phyloP scores from a whole-genome alignment of 495 filamentous ascomycete species.

The Neurospora sublineolata region DNA sequence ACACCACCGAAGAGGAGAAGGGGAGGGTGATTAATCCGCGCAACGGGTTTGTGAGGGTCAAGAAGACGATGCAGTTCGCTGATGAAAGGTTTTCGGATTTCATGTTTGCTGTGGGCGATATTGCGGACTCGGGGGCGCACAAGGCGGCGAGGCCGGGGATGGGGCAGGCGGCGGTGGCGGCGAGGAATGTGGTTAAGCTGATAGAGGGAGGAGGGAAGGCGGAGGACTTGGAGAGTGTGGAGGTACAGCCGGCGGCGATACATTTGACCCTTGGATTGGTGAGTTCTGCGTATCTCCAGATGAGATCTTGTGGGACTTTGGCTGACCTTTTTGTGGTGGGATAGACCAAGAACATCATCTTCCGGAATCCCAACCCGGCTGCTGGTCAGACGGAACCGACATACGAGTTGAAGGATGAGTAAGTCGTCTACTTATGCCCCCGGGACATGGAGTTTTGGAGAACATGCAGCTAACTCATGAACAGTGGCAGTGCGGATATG shows the following conservation, averaged over 20 bases:
- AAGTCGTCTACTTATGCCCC: conserved; percentile 18
- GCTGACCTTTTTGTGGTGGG: neutral
- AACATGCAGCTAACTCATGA: conserved; percentile 8
- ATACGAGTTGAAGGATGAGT: conserved; percentile 34
- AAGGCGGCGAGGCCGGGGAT: conserved; percentile 44
- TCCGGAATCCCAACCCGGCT: conserved; percentile 35
- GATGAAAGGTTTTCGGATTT: conserved; percentile 18
- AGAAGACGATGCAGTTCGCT: conserved; percentile 42
- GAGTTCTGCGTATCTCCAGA: conserved; percentile 8
- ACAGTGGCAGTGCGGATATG: conserved; percentile 38
- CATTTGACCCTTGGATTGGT: conserved; percentile 45
- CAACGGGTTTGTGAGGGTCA: conserved; percentile 40
- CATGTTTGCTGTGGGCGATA: conserved; percentile 49
- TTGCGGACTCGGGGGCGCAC: conserved; percentile 43
- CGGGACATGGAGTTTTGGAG: neutral
- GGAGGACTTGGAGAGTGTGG: conserved; percentile 20
- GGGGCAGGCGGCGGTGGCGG: conserved; percentile 42
- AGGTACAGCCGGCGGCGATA: conserved; percentile 30
- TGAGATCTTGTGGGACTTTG: neutral
- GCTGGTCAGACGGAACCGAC: conserved; percentile 36
- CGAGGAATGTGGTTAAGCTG: conserved; percentile 41
- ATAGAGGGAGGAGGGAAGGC: conserved; percentile 16
- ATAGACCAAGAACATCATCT: conserved; percentile 38
- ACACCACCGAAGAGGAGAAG: conserved; percentile 12
- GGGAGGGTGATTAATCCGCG: conserved; percentile 26